Base-by-base conservation (phyloP, 2,329 filamentous ascomycete genomes). In the Penicillium sp. region DNA sequence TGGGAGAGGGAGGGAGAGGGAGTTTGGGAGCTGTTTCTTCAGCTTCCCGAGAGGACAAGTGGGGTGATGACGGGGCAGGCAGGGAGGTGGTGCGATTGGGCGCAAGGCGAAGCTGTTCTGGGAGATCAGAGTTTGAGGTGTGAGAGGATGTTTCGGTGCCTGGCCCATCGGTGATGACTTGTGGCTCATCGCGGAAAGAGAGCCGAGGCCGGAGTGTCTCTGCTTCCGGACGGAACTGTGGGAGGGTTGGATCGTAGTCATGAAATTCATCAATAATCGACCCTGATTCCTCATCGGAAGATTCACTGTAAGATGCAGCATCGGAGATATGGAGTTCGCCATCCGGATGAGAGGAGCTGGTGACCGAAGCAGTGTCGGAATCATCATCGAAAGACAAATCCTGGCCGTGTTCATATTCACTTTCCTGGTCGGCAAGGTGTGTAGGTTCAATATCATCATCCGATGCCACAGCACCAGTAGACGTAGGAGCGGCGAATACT, bases 141-240 rank as follows among this genome's bases (percentile, higher is more conserved):
- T n/a, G 48, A 26, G 65, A 57, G 3, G 59, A 61, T 13, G 57
- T 35, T 21, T 58, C 56, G 3, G 35, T 29, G 14, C 51, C 53
- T n/a, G 44, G 29, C n/a, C 21, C 14, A n/a, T 46, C 42, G 21
- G 42, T 42, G n/a, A 59, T 43, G 19, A 57, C 44, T 13, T 33
- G 25, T 19, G 60, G 51, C 19, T 55, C 53, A 11, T 62, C 55
- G 13, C 27, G 54, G 45, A 60, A 58, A 13, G 55, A 60, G 37
- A 61, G 51, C 14, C 45, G 33, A 72, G 72, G 74, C 57, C 59
- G 59, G 58, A 44, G 21, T 37, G 62, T 58, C n/a, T 68, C 64
- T 43, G 71, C 69, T 57, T 79, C 71, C 4, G 78, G 79, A 45
- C 78, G 75, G 62, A 77, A 71, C 50, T 81, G 79, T 21, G 79